Evolutionary conservation across 2,329 filamentous ascomycete genomes (phyloP).

Genomic region (Myrmaecium sp.): DNA sequence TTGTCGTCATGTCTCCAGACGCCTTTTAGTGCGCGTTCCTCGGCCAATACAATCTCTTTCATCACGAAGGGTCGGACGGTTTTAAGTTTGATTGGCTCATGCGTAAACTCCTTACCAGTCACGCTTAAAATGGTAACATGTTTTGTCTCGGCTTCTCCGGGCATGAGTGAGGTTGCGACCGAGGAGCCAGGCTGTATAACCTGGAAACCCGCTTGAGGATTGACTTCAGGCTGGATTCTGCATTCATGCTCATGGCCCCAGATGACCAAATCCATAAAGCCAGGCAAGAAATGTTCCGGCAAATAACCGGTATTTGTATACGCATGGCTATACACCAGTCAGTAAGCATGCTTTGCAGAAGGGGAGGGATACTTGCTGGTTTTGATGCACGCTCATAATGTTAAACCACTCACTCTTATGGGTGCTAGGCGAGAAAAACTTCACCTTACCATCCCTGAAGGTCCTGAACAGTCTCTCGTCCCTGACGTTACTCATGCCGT

Average conservation of each 20-base stretch:
- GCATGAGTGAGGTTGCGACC: conserved; percentile 79
- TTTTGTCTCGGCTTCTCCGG: conserved; percentile 79
- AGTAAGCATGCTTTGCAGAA: neutral
- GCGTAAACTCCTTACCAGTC: conserved; percentile 64
- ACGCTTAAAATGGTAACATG: conserved; percentile 76
- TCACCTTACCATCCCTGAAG: conserved; percentile 83
- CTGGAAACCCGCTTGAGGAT: conserved; percentile 77
- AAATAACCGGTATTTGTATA: conserved; percentile 88
- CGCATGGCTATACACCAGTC: conserved; percentile 36
- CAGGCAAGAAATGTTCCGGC: conserved; percentile 80
- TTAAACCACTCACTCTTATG: conserved; percentile 92
- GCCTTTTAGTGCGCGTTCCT: conserved; percentile 59
- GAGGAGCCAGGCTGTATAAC: conserved; percentile 98
- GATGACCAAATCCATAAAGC: conserved; percentile 78
- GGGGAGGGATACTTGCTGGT: conserved; percentile 37
- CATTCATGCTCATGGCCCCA: conserved; percentile 99
- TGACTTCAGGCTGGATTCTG: conserved; percentile 65
- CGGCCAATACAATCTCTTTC: conserved; percentile 59
- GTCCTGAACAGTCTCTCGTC: conserved; percentile 91
- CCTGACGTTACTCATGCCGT: conserved; percentile 87
- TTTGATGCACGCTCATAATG: conserved; percentile 85
- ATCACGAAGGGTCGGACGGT: conserved; percentile 84
- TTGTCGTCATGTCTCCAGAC: conserved; percentile 73
- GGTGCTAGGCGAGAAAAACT: conserved; percentile 70
- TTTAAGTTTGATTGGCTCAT: conserved; percentile 69